Conservation (phyloP, 257 asterid species). For the Capsicum pubescens region DNA sequence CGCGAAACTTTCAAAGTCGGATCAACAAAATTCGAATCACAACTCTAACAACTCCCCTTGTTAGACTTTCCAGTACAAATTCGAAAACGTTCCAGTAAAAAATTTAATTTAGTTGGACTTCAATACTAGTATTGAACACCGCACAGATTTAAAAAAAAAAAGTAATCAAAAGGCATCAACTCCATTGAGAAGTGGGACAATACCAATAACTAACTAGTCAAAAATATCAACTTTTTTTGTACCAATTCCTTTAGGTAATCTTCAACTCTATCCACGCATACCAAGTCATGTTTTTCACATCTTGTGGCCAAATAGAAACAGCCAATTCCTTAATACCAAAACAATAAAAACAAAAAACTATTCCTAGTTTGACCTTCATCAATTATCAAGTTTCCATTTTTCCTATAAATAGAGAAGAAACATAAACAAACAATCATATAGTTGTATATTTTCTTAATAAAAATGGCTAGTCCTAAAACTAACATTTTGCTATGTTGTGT, state of each 20-base stretch:
- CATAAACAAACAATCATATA: neutral
- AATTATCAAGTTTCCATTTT: conserved; percentile 22
- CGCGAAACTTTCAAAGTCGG: no score
- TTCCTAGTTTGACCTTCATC: neutral
- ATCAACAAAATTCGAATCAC: no score
- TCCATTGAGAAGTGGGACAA: conserved; percentile 16
- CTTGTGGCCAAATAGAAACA: neutral
- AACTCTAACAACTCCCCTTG: no score
- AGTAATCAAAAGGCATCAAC: neutral
- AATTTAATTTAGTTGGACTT: neutral
- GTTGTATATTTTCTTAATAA: neutral
- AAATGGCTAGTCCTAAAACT: conserved; percentile 3
- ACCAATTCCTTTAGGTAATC: neutral
- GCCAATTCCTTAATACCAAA: conserved; percentile 15
- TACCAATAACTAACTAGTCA: neutral
- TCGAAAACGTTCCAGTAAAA: no score
- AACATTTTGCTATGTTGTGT: neutral
- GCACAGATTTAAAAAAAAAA: fast-evolving
- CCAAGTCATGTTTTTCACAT: conserved; percentile 3
- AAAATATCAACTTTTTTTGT: neutral
- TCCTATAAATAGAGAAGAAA: conserved; percentile 20
- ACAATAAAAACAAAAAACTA: neutral
- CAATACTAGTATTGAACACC: neutral
- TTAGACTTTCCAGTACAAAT: fast-evolving
- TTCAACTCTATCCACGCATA: conserved; percentile 25